A percentile compares a stretch with the other conserved stretches of the same genome.
phyloP scores from a whole-genome alignment of 805 yeast genomes.

The Candida golubevii region DNA sequence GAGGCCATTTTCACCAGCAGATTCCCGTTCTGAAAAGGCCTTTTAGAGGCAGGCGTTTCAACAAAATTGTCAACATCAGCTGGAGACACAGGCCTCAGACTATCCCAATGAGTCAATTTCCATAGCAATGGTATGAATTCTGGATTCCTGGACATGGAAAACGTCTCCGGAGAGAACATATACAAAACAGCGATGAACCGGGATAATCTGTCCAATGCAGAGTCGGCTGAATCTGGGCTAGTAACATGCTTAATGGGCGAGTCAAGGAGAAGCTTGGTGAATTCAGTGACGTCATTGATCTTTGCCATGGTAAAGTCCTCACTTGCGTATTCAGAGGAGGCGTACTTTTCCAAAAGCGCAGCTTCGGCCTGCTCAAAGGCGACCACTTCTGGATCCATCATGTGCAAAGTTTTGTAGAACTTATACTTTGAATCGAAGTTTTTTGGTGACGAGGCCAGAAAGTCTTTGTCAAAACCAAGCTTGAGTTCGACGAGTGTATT shows the following conservation, averaged over 20 bases:
- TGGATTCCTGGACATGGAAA: conserved; percentile 23
- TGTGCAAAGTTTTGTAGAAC: conserved; percentile 27
- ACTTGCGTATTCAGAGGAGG: conserved; percentile 11
- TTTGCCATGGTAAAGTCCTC: conserved; percentile 17
- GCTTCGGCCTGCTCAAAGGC: conserved; percentile 23
- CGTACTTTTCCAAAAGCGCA: conserved; percentile 27
- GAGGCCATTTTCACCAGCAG: conserved; percentile 19
- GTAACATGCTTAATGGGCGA: conserved; percentile 20
- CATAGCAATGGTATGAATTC: conserved; percentile 34
- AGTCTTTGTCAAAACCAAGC: conserved; percentile 3
- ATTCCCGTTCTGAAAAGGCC: conserved; percentile 2
- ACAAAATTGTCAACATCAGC: conserved; percentile 21
- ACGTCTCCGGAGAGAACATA: conserved; percentile 22
- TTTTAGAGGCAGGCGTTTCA: conserved; percentile 10
- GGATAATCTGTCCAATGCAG: conserved; percentile 22
- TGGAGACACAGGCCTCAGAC: conserved; percentile 20
- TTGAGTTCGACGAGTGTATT: conserved; percentile 1
- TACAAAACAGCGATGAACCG: conserved; percentile 24
- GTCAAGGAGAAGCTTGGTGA: conserved; percentile 33
- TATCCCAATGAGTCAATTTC: conserved; percentile 24
- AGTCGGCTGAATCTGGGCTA: conserved; percentile 17
- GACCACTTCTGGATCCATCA: conserved; percentile 22
- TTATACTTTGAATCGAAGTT: conserved; percentile 21
- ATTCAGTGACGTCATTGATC: conserved; percentile 26
- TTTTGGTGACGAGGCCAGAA: conserved; percentile 6